These are phyloP conservation scores for Mitragyna speciosa DNA, from an alignment of 257 asterid genomes.

Conservation along the genomic window DNA sequence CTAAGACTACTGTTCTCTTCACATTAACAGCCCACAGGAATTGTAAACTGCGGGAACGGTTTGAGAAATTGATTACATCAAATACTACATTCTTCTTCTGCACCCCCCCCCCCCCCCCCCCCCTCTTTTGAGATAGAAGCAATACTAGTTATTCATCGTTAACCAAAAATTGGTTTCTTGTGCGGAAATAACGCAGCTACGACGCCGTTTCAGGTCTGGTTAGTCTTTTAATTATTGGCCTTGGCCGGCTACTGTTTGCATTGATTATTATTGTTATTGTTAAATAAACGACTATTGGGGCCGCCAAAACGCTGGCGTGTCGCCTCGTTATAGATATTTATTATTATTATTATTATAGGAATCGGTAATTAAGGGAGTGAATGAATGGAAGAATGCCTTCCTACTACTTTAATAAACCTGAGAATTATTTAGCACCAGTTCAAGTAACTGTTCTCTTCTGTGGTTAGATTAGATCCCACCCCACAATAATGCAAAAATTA, in stretches of 20 bases:
- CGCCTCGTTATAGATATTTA: constrained; percentile 14
- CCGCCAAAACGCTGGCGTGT: constrained; percentile 23
- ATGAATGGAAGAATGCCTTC: neutral
- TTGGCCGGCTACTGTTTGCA: no score
- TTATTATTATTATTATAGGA: neutral
- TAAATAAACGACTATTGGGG: neutral
- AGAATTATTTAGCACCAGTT: neutral
- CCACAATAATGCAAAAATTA: neutral
- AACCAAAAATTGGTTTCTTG: neutral
- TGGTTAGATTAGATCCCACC: neutral
- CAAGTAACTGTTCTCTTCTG: no score
- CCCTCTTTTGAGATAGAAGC: no score
- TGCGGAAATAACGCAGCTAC: neutral
- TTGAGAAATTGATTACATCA: no score
- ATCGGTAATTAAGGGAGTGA: neutral
- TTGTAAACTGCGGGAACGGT: no score
- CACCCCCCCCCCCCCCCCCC: no score
- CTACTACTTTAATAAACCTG: neutral
- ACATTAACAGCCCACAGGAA: no score
- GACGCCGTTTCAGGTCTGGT: no score
- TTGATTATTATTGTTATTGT: neutral
- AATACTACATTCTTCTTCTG: no score
- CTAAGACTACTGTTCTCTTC: no score
- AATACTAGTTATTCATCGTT: no score
- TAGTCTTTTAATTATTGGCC: neutral